Evolutionary conservation across 805 yeast genomes (phyloP).

Genomic region (Osmozyma mogii): DNA sequence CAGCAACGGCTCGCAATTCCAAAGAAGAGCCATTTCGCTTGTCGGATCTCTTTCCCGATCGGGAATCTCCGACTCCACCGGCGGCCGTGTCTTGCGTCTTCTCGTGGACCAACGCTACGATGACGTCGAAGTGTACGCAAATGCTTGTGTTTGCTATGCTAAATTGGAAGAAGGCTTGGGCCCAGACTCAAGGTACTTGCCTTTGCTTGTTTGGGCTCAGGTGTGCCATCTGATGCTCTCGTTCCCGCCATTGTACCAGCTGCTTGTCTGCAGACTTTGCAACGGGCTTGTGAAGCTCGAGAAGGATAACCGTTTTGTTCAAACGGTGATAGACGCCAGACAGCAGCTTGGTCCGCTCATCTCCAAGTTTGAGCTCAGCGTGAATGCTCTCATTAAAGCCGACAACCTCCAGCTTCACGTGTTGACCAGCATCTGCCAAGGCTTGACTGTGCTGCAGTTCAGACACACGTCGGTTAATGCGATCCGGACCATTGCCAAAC

Average conservation of each 20-base stretch:
- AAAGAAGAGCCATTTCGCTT: conserved; percentile 59
- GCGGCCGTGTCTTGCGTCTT: conserved; percentile 22
- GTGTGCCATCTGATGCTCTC: too few species aligned
- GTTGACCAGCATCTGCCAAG: conserved; percentile 43
- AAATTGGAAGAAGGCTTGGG: conserved; percentile 44
- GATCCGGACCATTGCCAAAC: conserved; percentile 35
- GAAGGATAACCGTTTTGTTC: too few species aligned
- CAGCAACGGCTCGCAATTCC: conserved; percentile 47
- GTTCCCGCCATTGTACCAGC: too few species aligned
- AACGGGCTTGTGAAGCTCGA: too few species aligned
- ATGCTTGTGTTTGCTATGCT: conserved; percentile 38
- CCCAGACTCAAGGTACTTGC: conserved; percentile 35
- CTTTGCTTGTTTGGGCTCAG: conserved; percentile 43
- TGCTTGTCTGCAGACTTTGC: too few species aligned
- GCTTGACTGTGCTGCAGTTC: conserved; percentile 51
- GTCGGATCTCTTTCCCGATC: conserved; percentile 60
- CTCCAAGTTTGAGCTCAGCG: conserved; percentile 33
- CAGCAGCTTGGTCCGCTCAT: conserved; percentile 34
- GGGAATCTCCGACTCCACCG: conserved; percentile 53
- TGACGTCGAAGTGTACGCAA: conserved; percentile 24
- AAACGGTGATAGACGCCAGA: too few species aligned
- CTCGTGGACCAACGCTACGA: conserved; percentile 14
- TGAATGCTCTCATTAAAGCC: conserved; percentile 30
- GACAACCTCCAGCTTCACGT: conserved; percentile 47
- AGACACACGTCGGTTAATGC: conserved; percentile 41